Evolutionary conservation across 1,139 yeast species (phyloP).

Genomic region (Kodamaea sp.): DNA sequence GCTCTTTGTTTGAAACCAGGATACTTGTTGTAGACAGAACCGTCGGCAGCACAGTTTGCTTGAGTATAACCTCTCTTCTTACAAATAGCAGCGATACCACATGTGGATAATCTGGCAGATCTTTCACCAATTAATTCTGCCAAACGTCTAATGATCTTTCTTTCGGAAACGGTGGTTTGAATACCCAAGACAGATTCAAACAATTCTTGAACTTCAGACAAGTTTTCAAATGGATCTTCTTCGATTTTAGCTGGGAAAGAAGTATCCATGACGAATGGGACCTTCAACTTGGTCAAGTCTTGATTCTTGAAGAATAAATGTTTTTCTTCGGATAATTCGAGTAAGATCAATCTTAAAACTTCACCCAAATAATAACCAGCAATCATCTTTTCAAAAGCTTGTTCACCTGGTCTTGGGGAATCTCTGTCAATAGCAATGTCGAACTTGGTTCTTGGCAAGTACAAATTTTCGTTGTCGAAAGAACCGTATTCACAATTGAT

Average conservation of each 20-base stretch:
- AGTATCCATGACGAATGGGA: conserved; percentile 77
- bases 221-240: conserved; percentile 85
- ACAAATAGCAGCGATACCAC: conserved; percentile 95
- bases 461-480: conserved; percentile 82
- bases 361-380: conserved; percentile 97
- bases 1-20: conserved; percentile 91
- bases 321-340: conserved; percentile 62
- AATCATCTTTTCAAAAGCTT: conserved; percentile 94
- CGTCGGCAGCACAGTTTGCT: conserved; percentile 95
- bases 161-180: conserved; percentile 69
- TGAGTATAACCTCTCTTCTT: conserved; percentile 74
- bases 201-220: conserved; percentile 68
- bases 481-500: conserved; percentile 99
- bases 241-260: conserved; percentile 84
- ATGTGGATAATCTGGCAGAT: conserved; percentile 86
- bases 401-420: conserved; percentile 96
- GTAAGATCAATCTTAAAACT: conserved; percentile 71
- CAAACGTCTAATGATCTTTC: conserved; percentile 75
- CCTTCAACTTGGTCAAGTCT: conserved; percentile 54
- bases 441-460: conserved; percentile 86
- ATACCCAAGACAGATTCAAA: conserved; percentile 59
- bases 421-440: conserved; percentile 76
- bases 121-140: conserved; percentile 90
- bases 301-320: conserved; percentile 68
- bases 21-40: conserved; percentile 90